These are phyloP conservation scores for Rubroshorea leprosula DNA, from an alignment of 345 rosid genomes.

Conservation along the genomic window DNA sequence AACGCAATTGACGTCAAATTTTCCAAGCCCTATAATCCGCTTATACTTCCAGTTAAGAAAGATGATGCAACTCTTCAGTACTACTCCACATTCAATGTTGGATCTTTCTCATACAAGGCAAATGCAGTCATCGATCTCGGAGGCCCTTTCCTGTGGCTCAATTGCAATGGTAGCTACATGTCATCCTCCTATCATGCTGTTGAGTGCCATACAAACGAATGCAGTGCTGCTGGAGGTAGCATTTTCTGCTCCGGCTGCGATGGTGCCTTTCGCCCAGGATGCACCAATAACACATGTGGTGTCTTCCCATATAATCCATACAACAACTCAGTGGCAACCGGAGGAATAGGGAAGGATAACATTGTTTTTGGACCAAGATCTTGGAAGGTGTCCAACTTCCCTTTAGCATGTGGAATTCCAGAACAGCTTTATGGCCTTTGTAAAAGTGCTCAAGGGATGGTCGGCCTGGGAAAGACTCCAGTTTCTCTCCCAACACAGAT, in stretches of 20 bases:
- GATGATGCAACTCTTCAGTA: slow-evolving; percentile 35
- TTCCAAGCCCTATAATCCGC: neutral
- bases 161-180: slow-evolving; percentile 28
- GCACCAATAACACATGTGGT: slow-evolving; percentile 33
- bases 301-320: slow-evolving; percentile 21
- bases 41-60: slow-evolving; percentile 32
- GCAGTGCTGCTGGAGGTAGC: slow-evolving; percentile 16
- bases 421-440: slow-evolving; percentile 11
- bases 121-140: slow-evolving; percentile 30
- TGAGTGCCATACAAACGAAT: slow-evolving; percentile 21
- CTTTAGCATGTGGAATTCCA: slow-evolving; percentile 13
- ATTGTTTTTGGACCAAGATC: slow-evolving; percentile 9
- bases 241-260: slow-evolving; percentile 17
- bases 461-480: slow-evolving; percentile 27
- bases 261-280: slow-evolving; percentile 25
- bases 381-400: neutral
- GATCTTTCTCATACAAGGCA: slow-evolving; percentile 16
- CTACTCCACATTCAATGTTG: slow-evolving; percentile 28
- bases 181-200: slow-evolving; percentile 32
- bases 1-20: neutral
- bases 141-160: slow-evolving; percentile 33
- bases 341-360: slow-evolving; percentile 27
- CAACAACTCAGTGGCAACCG: neutral
- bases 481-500: slow-evolving; percentile 18
- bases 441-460: slow-evolving; percentile 20